Base-by-base conservation (phyloP, 2,329 filamentous ascomycete genomes). In the Hymenoscyphus repandus region DNA sequence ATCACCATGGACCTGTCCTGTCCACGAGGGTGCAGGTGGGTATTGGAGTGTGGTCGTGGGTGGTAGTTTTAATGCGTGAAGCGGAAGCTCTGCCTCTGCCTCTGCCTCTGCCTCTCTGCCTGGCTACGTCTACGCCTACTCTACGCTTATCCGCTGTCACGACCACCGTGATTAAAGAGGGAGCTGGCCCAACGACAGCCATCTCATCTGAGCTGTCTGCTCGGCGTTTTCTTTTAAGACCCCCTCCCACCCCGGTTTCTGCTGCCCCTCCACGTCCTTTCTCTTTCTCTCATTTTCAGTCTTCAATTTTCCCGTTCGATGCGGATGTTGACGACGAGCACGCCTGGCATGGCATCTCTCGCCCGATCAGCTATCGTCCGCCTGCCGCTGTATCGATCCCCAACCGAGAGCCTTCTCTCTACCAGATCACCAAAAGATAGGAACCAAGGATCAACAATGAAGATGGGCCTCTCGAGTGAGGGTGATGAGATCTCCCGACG, bases 221-320 rank as follows among this genome's bases (percentile, higher is more conserved):
- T 58, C 59, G 56, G 59, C 59, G 58, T 60, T 59, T 57, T 52
- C 27, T 43, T 51, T 42, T 56, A 58, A 58, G 53, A 55, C 51
- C 50, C 40, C 46, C 52, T 50, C 49, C 43, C 42, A 44, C 45
- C 40, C 45, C 50, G 51, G 45, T 48, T 17, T 43, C 32, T 17
- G 47, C 43, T 50, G 45, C 18, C 32, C 38, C 38, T 43, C 47
- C 40, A 45, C 27, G 52, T 48, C 37, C 27, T 20, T 32, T 55
- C 42, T 42, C 39, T 37, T 40, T 49, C 39, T 44, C 34, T 27
- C 39, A 30, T 50, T 30, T 49, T 43, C 17, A 17, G 20, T 49
- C 39, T 44, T 43, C 12, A 40, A 22, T 37, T 5, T 30, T 42
- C 27, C 38, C 42, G 20, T 42, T 42, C 32, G 32, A 15, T 36